A percentile compares a stretch with the other conserved stretches of the same genome.
These are phyloP conservation scores for Claviceps monticola DNA, from an alignment of 2,329 filamentous ascomycete species.

Conservation along the genomic window DNA sequence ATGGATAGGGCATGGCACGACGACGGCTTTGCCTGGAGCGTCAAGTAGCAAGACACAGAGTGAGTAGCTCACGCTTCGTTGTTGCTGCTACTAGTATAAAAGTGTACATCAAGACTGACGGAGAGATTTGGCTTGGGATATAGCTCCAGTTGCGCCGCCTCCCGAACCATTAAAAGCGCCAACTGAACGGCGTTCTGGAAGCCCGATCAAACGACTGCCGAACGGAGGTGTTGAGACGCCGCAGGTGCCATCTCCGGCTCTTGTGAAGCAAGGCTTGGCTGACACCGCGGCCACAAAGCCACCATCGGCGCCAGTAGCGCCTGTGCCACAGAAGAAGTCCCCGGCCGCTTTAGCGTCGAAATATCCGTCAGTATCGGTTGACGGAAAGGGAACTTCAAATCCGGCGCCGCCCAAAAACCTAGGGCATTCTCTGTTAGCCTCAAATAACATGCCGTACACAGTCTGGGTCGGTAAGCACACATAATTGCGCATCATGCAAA, in stretches of 20 bases:
- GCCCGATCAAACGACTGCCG: not conserved
- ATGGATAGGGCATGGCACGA: not conserved
- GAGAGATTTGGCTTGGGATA: not conserved
- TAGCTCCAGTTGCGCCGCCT: constrained; percentile 3
- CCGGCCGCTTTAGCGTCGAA: not conserved
- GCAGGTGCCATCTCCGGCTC: not conserved
- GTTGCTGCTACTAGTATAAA: not conserved
- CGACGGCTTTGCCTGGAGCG: not conserved
- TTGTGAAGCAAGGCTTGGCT: not conserved
- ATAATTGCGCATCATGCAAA: not conserved
- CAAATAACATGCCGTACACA: constrained; percentile 1
- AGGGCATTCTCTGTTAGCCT: not conserved
- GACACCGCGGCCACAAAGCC: not conserved
- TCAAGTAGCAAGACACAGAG: not conserved
- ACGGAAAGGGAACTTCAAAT: not conserved
- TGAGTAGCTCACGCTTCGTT: not conserved
- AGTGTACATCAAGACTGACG: not conserved
- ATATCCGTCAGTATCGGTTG: not conserved
- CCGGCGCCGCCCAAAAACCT: not conserved
- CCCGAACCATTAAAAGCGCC: not conserved
- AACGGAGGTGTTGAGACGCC: not conserved
- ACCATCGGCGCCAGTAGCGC: not conserved
- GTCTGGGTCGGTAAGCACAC: not conserved
- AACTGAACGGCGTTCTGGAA: not conserved
- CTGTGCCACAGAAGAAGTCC: not conserved